These are phyloP conservation scores for Exophiala spinifera DNA, from an alignment of 2,329 filamentous ascomycete genomes.

Conservation along the genomic window DNA sequence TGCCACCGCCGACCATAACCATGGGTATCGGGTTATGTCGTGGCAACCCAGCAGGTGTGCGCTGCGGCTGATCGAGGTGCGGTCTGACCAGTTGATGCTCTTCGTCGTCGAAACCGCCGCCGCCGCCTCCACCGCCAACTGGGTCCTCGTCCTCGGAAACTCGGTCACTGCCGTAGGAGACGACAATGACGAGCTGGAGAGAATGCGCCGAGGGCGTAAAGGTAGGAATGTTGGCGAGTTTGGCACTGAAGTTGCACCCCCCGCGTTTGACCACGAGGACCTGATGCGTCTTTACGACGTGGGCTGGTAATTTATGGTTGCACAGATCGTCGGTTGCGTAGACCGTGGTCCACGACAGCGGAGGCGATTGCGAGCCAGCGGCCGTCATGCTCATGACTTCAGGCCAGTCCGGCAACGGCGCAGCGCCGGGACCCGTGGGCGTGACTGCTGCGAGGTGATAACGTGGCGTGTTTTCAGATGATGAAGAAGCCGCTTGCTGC, in stretches of 20 bases:
- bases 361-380: constrained; percentile 32
- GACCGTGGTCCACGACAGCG: constrained; percentile 66
- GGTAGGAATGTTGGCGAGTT: constrained; percentile 79
- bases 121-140: constrained; percentile 25
- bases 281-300: constrained; percentile 59
- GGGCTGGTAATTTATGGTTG: constrained; percentile 51
- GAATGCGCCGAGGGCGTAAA: constrained; percentile 60
- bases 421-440: constrained; percentile 56
- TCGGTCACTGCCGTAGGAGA: constrained; percentile 57
- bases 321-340: constrained; percentile 71
- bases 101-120: constrained; percentile 31
- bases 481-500: background rate
- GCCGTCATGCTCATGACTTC: constrained; percentile 38
- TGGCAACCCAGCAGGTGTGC: constrained; percentile 65
- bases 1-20: constrained; percentile 75
- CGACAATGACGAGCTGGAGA: constrained; percentile 77
- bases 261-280: constrained; percentile 80
- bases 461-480: constrained; percentile 4
- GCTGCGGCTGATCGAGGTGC: constrained; percentile 71
- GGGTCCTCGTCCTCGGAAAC: constrained; percentile 35
- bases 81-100: constrained; percentile 58
- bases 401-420: constrained; percentile 64
- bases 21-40: constrained; percentile 73
- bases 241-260: constrained; percentile 77
- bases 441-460: constrained; percentile 47